Evolutionary conservation across 306 rosid species (phyloP).

Genomic region (Glycine tomentella): DNA sequence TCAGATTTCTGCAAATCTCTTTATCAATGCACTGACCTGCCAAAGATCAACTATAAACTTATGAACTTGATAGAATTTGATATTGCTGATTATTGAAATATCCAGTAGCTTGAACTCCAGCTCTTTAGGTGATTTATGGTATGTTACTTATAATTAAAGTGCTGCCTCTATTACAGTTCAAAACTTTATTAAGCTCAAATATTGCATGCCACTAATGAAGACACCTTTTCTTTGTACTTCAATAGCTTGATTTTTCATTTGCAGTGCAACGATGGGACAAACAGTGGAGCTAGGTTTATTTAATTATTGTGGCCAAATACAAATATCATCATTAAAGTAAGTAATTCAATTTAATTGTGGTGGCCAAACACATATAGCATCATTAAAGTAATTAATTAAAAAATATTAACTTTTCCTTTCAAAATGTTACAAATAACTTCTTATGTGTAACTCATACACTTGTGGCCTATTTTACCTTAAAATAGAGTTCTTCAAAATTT

Average conservation of each 20-base stretch:
- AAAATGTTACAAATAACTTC: neutral
- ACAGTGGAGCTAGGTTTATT: neutral
- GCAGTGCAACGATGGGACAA: neutral
- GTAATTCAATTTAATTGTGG: neutral
- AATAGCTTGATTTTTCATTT: constrained; percentile 4
- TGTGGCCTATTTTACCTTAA: too few relatives aligned
- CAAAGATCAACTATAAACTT: constrained; percentile 43
- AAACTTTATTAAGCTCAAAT: constrained; percentile 36
- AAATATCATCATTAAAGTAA: neutral
- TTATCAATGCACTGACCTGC: constrained; percentile 79
- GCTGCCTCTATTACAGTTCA: constrained; percentile 21
- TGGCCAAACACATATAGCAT: neutral
- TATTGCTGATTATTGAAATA: constrained; percentile 39
- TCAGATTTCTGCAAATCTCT: constrained; percentile 79
- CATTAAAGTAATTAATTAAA: neutral
- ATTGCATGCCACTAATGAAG: neutral
- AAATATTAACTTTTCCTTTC: neutral
- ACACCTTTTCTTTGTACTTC: constrained; percentile 2
- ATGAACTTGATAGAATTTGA: constrained; percentile 7
- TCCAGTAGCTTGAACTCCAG: constrained; percentile 26
- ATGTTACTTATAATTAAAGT: neutral
- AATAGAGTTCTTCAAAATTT: too few relatives aligned
- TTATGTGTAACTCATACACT: too few relatives aligned
- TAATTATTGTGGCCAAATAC: neutral
- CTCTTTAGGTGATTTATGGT: constrained; percentile 24